Conservation (phyloP, 2,329 filamentous ascomycete genomes). For the Torrubiellomyces zombiae region DNA sequence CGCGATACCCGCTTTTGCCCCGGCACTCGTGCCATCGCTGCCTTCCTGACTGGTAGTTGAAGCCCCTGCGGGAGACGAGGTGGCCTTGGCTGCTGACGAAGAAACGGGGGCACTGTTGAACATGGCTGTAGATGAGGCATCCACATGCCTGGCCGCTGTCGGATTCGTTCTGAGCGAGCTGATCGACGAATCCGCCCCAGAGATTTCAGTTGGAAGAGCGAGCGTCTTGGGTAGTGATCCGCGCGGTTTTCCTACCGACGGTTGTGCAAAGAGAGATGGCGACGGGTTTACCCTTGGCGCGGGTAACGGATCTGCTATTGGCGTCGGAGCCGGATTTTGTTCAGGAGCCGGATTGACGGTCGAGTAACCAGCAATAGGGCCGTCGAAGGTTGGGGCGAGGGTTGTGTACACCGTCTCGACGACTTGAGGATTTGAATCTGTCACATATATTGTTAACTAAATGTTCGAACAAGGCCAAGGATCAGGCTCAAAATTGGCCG, state of each 20-base stretch:
- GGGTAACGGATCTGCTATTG: no score
- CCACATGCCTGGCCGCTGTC: no score
- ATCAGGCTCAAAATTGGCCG: background rate
- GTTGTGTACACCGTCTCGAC: constrained; percentile 25
- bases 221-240: no score
- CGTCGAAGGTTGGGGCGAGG: constrained; percentile 22
- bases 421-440: constrained; percentile 13
- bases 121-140: no score
- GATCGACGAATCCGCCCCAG: no score
- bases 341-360: constrained; percentile 12
- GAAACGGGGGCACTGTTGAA: no score
- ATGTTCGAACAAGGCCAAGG: background rate
- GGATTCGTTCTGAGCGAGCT: no score
- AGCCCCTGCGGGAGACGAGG: constrained; percentile 6
- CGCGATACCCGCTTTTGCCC: constrained; percentile 62
- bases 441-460: constrained; percentile 2
- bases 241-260: no score
- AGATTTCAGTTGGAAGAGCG: no score
- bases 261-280: no score
- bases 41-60: constrained; percentile 1
- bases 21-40: constrained; percentile 14
- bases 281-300: no score
- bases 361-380: constrained; percentile 24
- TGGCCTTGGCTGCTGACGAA: no score
- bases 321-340: constrained; percentile 6